Percentiles rank a stretch among this genome's conserved stretches.
Evolutionary conservation across 768 basidiomycete species (phyloP).

Genomic region (Ramaria rubella): DNA sequence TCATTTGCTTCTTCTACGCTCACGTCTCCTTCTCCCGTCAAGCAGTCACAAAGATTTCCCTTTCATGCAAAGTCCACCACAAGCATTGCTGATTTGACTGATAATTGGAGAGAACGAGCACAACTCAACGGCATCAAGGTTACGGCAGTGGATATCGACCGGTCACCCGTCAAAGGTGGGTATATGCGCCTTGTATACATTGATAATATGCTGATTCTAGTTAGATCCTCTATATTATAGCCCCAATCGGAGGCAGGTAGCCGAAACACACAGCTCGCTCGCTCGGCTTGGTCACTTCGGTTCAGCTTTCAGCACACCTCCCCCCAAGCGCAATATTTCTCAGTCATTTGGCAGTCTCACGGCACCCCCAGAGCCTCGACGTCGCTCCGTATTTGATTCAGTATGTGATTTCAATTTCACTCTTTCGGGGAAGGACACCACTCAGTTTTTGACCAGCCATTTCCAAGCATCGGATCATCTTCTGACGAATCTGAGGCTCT

Average conservation of each 20-base stretch:
- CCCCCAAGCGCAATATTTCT: conserved; percentile 54
- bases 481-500: conserved; percentile 34
- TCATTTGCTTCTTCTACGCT: not conserved
- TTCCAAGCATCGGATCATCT: conserved; percentile 39
- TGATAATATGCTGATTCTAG: conserved; percentile 19
- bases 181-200: conserved; percentile 33
- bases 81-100: conserved; percentile 53
- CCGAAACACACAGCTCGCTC: no score
- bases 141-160: conserved; percentile 33
- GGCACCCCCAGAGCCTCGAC: conserved; percentile 54
- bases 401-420: conserved; percentile 22
- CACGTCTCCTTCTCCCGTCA: not conserved
- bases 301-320: conserved; percentile 51
- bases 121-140: conserved; percentile 69
- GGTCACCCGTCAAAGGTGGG: conserved; percentile 43
- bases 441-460: conserved; percentile 31
- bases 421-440: not conserved
- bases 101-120: conserved; percentile 67
- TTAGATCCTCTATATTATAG: not conserved
- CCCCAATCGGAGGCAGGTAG: no score
- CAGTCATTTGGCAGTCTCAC: conserved; percentile 67
- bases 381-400: conserved; percentile 35
- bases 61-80: conserved; percentile 12
- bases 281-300: conserved; percentile 30
- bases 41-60: not conserved